These are phyloP conservation scores for Suillus cothurnatus DNA, from an alignment of 768 basidiomycete species.

Conservation along the genomic window DNA sequence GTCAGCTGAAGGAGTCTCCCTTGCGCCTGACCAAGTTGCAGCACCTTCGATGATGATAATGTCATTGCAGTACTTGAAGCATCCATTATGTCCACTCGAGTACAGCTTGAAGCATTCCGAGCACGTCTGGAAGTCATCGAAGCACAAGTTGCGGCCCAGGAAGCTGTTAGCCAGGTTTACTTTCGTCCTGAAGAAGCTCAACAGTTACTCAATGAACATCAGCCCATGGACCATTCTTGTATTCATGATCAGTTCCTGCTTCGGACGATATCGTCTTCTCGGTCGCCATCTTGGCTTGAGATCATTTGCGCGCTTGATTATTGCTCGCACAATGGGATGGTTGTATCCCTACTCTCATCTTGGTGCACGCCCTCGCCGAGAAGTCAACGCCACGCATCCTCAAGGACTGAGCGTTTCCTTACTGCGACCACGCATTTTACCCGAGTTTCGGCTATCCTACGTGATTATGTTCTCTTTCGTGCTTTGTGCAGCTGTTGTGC, in stretches of 20 bases:
- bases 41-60: constrained; percentile 7
- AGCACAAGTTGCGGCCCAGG: constrained; percentile 20
- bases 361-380: background rate
- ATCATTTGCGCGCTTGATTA: constrained; percentile 18
- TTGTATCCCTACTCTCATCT: constrained; percentile 21
- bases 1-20: background rate
- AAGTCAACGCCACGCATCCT: background rate
- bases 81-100: constrained; percentile 27
- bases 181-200: background rate
- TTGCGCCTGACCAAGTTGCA: background rate
- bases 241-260: background rate
- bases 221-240: background rate
- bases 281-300: constrained; percentile 11
- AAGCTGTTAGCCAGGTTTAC: constrained; percentile 10
- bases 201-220: background rate
- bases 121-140: constrained; percentile 32
- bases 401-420: constrained; percentile 8
- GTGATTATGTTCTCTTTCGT: constrained; percentile 31
- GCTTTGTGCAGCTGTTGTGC: constrained; percentile 28
- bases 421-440: constrained; percentile 9
- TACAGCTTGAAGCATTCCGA: constrained; percentile 26
- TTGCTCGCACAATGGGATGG: constrained; percentile 25
- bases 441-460: constrained; percentile 22
- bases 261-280: background rate
- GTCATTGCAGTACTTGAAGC: constrained; percentile 22